Percentiles rank a stretch among this genome's conserved stretches.
phyloP scores from a whole-genome alignment of 257 asterid species.

The Lantana camara region DNA sequence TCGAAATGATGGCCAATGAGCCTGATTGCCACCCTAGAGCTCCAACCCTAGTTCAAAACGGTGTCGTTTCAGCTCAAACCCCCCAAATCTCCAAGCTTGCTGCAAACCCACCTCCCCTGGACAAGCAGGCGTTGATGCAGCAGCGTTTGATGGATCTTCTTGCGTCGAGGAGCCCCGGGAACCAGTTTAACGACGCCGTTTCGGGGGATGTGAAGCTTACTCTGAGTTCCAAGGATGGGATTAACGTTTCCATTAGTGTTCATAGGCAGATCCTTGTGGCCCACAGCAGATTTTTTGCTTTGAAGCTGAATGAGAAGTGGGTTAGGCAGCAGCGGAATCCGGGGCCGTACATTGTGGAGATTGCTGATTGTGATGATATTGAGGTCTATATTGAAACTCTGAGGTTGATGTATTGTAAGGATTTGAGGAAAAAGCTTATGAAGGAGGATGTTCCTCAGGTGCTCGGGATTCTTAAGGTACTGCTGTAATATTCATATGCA shows the following conservation, averaged over 20 bases:
- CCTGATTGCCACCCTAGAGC: conserved; percentile 65
- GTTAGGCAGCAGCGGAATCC: conserved; percentile 66
- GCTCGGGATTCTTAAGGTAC: conserved; percentile 92
- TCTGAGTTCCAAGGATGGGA: conserved; percentile 80
- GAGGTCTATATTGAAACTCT: conserved; percentile 88
- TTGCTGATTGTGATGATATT: conserved; percentile 92
- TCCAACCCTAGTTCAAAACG: conserved; percentile 39
- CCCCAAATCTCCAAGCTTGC: conserved; percentile 35
- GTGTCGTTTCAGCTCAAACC: conserved; percentile 39
- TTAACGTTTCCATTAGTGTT: conserved; percentile 66
- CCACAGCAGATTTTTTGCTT: conserved; percentile 75
- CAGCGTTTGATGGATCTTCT: conserved; percentile 72
- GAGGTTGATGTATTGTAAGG: conserved; percentile 84
- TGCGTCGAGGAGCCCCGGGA: conserved; percentile 76
- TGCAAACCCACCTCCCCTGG: conserved; percentile 37
- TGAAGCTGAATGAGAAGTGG: conserved; percentile 81
- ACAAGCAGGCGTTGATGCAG: conserved; percentile 62
- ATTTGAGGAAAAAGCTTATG: conserved; percentile 86
- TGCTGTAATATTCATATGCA: no score
- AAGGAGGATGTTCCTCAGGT: conserved; percentile 79
- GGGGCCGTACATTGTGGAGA: conserved; percentile 76
- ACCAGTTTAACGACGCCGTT: conserved; percentile 65
- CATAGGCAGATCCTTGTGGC: conserved; percentile 84
- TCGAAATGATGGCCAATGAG: conserved; percentile 97
- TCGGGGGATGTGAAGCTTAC: conserved; percentile 88